A percentile compares a stretch with the other conserved stretches of the same genome.
Conservation (phyloP, 305 asterid species). For the Plantago rigida region DNA sequence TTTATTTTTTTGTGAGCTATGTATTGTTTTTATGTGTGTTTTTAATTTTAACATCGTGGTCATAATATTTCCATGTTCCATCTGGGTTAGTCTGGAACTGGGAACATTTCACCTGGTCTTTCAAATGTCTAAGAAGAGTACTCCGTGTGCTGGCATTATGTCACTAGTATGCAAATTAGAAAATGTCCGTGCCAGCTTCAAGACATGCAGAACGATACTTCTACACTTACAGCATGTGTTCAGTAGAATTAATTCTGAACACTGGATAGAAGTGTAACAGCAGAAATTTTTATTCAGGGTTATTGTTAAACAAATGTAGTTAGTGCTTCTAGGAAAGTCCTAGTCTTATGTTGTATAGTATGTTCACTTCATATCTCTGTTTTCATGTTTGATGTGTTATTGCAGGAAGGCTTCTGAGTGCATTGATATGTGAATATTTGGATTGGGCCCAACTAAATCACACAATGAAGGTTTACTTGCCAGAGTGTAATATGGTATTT, state of each 20-base stretch:
- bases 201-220: neutral
- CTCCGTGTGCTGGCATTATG: no score
- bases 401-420: slow-evolving; percentile 77
- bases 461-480: slow-evolving; percentile 74
- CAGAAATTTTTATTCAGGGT: neutral
- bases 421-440: slow-evolving; percentile 79
- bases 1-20: neutral
- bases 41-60: no score
- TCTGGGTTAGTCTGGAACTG: no score
- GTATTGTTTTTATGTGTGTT: no score
- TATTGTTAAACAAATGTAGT: slow-evolving; percentile 8
- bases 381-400: slow-evolving; percentile 15
- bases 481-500: slow-evolving; percentile 85
- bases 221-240: neutral
- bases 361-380: neutral
- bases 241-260: neutral
- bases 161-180: no score
- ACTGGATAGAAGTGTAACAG: neutral
- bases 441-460: slow-evolving; percentile 91
- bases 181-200: neutral
- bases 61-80: no score
- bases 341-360: neutral
- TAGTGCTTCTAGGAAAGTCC: neutral
- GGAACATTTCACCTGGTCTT: no score
- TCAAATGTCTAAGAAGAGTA: no score